Evolutionary conservation across 2,329 filamentous ascomycete species (phyloP), one percentile per base, ranked within the genome.

Genomic region (Phyllosticta paracitricarpa): DNA sequence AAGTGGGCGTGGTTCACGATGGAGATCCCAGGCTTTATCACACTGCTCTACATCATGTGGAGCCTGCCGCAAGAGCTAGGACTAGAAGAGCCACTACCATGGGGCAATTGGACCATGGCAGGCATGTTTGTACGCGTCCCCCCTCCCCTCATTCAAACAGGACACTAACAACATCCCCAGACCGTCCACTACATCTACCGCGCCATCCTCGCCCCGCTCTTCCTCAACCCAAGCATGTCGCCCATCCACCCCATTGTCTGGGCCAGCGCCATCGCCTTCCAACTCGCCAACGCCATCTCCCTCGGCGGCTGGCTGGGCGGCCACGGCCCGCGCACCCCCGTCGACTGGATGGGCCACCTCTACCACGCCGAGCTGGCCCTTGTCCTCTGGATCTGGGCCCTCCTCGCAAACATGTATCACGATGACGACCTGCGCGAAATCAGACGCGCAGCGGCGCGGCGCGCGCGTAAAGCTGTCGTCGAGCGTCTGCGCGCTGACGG

Each of bases 391-490:
- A 84, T 85, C 64, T 75, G 88, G 63, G 91, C 89, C 0, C 83
- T 97, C 62, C 76, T 85, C 17, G 86, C 82, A 35, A 97, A 97
- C 73, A 90, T 94, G 70, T 89, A 86, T 73, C 89, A 96, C 70
- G 94, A 99, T 73, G 90, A 94, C 70, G 87, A 91, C 67, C 81
- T 99, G 61, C 89, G 93, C 62, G 88, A 94, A 72, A 92, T 99
- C 66, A 83, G 94, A 7, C 82, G 91, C 7, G 80, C 83, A 9
- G 89, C 90, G 67, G 79, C 82, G 58, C 75, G 81, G 33, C 78
- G 84, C 33, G 84, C 87, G 73, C 80, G 81, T 61, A 76, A 75
- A 58, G 73, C 75, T 22, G 76, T 75, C 0, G 70, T 75, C 63
- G 75, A 80, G 67, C 40, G 40, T 17, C 40, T 48, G 2, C 40